Base-by-base conservation (phyloP, 2,329 filamentous ascomycete genomes). In the Epichloe brachyelytri region DNA sequence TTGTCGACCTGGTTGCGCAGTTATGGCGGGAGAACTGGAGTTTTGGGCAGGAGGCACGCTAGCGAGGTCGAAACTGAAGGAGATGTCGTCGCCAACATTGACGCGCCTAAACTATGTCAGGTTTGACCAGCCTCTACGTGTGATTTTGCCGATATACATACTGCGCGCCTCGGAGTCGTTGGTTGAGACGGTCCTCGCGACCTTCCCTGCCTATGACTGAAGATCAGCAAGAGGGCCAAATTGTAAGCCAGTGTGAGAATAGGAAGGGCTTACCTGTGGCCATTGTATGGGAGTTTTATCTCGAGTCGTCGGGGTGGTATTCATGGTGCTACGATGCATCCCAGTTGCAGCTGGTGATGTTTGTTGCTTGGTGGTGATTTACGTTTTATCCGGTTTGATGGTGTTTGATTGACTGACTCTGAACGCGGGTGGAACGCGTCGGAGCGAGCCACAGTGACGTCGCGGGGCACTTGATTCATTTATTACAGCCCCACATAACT, bases 111-210 rank as follows among this genome's bases (percentile, higher is more conserved):
- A 19, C 15, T 43, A 26, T 44, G 57, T 57, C 47, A 54, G 12
- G 36, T 46, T 52, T 43, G 53, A 47, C 44, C n/a, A 1, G 11
- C 4, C 2, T 7, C 14, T 38, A 20, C 3, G 4, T 17, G 30
- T 5, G 6, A 19, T 4, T 3, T 43, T 43, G 8, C 2, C 33
- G 10, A 14, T 2, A 30, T 12, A 63, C 76, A 57, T 71, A 82
- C 79, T 79, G 77, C 41, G 80, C 79, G 54, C 80, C 80, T 55
- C 80, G 79, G 62, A 84, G 76, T 61, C 80, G 79, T 67, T 81
- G 74, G 55, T 79, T 78, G 68, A 83, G 74, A 60, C 79, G 78
- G 62, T 81, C 78, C 58, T 79, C 76, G 57, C 80, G 78, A 60
- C 72, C 75, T 78, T 67, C 63, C 49, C 63, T 64, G 55, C 63